Base-by-base conservation (phyloP, 2,329 filamentous ascomycete species). In the Fusarium stilboides region DNA sequence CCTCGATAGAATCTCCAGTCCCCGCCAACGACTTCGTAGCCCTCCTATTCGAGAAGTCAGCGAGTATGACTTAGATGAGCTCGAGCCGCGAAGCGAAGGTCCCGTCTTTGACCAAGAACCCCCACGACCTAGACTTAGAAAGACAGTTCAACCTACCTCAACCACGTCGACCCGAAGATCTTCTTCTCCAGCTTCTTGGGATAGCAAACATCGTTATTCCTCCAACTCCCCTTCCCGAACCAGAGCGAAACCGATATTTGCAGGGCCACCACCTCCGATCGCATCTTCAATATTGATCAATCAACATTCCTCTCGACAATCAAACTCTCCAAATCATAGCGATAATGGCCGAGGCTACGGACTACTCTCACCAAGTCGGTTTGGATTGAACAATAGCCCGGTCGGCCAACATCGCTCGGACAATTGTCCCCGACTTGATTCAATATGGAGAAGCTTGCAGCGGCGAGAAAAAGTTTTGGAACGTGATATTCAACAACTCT, bases 241-340 rank as follows among this genome's bases (percentile, higher is more conserved):
- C 22, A 79, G 74, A 49, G 69, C 69, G 10, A 78, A 74, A 14
- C 62, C 76, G 5, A 78, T 86, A 44, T 87, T 87, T 58, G 72
- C 77, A 4, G 84, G 84, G 2, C 85, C 85, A 1, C 85, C 85
- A 1, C 84, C 85, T 1, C 85, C 85, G 6, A 87, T 87, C 57
- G 80, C 83, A 8, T 86, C 85, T 0, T 77, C 80, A 5, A 60
- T 83, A 20, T 55, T 83, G 4, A 70, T 68, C n/a, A 68, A 61
- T 50, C 67, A 70, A 8, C 54, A 55, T 13, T 24, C 51, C 1
- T 52, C 67, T 12, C 44, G 50, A 15, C 53, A 57, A 8, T 63
- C 65, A 14, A 26, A 22, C 4, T 62, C 56, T 8, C 61, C 68
- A 20, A 66, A 60, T 33, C 68, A 68, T 5, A 45, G 47, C 26